Evolutionary conservation across 768 basidiomycete species (phyloP), one percentile per base, ranked within the genome.

Genomic region (Naganishia randhawae): DNA sequence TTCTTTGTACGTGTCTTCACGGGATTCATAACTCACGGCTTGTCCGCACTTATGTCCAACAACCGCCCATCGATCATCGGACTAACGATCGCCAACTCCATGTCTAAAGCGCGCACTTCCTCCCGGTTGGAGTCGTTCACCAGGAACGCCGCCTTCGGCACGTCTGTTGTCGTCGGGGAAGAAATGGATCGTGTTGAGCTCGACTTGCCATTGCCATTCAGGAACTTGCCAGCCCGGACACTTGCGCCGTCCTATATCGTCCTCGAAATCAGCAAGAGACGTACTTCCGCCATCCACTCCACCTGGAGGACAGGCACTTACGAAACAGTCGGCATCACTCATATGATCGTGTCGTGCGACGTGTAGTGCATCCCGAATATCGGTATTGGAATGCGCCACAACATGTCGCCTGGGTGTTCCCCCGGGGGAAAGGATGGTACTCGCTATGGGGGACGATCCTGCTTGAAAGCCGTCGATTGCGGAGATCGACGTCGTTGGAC

Each of bases 291-390:
- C 8, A 41, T 50, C n/a, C 10, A n/a, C 10, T 27, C 3, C 7
- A n/a, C 22, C n/a, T n/a, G n/a, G n/a, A n/a, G n/a, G n/a, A n/a
- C n/a, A n/a, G n/a, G n/a, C 7, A 78, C 77, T 73, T 66, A 80
- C 87, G 75, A 86, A 89, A 51, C 84, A 84, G 76, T 95, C 91
- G 0, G 93, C 86, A 8, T 74, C 75, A 71, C 85, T 86, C 91
- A 93, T 91, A 74, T 92, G 87, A 77, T 92, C 89, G 45, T 84
- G 82, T 39, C 82, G 81, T 13, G 85, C 83, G 29, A 90, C 83
- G 64, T 84, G 83, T 71, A 91, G 81, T 57, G 86, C 81, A 69
- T 81, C 78, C 41, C 76, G 70, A 50, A 82, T 80, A 45, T 72
- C 71, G 35, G 48, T 65, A 74, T 74, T 74, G 54, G 73, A 71